Percentiles rank a stretch among this genome's conserved stretches.
Conservation (phyloP, 768 basidiomycete species). For the Auriculariales sp. region DNA sequence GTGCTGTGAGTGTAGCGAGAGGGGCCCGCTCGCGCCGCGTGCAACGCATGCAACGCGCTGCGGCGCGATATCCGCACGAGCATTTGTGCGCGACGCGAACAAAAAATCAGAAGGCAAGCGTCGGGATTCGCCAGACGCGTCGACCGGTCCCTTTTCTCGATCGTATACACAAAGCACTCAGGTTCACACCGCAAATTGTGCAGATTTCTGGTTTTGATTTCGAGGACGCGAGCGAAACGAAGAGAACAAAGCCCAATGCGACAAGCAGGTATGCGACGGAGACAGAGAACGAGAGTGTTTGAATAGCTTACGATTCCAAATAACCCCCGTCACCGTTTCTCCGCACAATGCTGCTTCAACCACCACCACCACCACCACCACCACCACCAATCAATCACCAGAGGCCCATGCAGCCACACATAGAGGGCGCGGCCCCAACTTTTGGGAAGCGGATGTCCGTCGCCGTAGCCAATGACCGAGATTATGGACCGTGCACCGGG, state of each 20-base stretch:
- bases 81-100: no score
- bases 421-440: not conserved
- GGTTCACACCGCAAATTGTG: no score
- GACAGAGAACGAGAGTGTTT: no score
- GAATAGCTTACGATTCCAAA: slow-evolving; percentile 1
- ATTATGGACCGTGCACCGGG: not conserved
- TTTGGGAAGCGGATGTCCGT: not conserved
- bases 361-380: not conserved
- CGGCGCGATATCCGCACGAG: no score
- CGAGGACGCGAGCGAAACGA: not conserved
- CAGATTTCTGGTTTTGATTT: slow-evolving; percentile 1
- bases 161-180: no score
- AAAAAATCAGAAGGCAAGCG: no score
- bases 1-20: no score
- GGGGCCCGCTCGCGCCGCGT: no score
- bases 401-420: not conserved
- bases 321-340: not conserved
- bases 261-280: not conserved
- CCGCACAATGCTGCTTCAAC: not conserved
- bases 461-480: not conserved
- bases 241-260: not conserved
- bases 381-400: not conserved
- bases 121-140: no score
- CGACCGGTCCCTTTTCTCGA: no score
- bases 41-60: no score